phyloP scores from a whole-genome alignment of 768 basidiomycete species.

The Tulasnella sp. region DNA sequence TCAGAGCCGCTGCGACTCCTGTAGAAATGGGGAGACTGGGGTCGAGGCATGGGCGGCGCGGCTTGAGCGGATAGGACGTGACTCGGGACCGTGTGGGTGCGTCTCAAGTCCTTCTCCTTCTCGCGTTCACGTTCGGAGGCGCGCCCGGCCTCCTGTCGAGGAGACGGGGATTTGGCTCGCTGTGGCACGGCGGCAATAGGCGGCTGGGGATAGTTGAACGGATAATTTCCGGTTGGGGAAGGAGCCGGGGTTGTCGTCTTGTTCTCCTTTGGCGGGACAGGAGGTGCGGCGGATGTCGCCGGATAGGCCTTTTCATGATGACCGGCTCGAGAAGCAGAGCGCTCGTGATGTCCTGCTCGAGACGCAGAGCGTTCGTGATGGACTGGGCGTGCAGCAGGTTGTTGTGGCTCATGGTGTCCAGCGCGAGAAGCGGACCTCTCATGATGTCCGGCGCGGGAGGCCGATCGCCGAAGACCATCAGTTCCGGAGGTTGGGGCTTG shows the following conservation, averaged over 20 bases:
- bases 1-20: background rate
- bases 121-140: background rate
- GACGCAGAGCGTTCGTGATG: background rate
- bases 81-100: background rate
- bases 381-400: background rate
- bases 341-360: background rate
- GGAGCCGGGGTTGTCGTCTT: background rate
- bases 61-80: background rate
- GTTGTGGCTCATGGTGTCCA: background rate
- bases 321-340: background rate
- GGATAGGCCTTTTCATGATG: background rate
- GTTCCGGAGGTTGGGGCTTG: background rate
- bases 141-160: background rate
- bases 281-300: background rate
- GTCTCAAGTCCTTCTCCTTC: background rate
- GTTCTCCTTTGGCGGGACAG: background rate
- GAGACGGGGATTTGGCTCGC: background rate
- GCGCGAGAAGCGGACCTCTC: background rate
- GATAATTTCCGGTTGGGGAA: background rate
- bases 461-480: background rate
- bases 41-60: constrained; percentile 2
- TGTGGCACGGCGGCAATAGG: background rate
- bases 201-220: background rate
- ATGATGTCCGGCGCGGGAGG: background rate
- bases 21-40: constrained; percentile 12